Base-by-base conservation (phyloP, 2,329 filamentous ascomycete genomes). In the Penicillium griseofulvum region DNA sequence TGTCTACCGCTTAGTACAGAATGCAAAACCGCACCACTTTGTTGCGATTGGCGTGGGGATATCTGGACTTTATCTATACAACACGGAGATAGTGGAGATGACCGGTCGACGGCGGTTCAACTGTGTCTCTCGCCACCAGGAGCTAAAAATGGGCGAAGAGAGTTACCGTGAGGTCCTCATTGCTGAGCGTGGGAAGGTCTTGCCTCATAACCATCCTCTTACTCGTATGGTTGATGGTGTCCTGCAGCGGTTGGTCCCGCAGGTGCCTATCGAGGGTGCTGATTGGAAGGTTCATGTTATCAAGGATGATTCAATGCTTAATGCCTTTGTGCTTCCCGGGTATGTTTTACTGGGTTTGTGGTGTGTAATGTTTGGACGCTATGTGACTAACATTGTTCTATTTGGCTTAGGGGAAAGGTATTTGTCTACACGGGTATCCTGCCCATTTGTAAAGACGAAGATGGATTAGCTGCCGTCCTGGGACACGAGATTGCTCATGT, bases 401-500 rank as follows among this genome's bases (percentile, higher is more conserved):
- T 50, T 34, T 45, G 5, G 14, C 9, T 12, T 47, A 78, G 78
- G 4, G 83, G 83, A 6, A 86, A 86, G 61, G 83, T 87, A 1
- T 87, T 87, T 60, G 83, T 87, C 1, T 86, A 84, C 62, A 81
- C 82, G 2, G 84, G 84, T 2, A 84, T 87, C 10, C 63, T 87
- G 14, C 80, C 81, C 4, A 70, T 86, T 24, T 84, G 82, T 58
- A 56, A 73, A 42, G 76, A 78, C 39, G 83, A 86, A 34, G 79
- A 85, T 61, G 82, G 83, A 0, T 70, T 87, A 16, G 84, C 84
- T 7, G 81, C 83, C 1, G 83, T 87, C 0, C 66, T 87, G 17
- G 82, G 82, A 0, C 84, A 87, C 65, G 84, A 87, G 64, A 86
- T 87, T 63, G 82, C 83, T 3, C 84, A 87, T 66, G 83, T 85